Evolutionary conservation across 768 basidiomycete genomes (phyloP).

Genomic region (Ramaria sp.): DNA sequence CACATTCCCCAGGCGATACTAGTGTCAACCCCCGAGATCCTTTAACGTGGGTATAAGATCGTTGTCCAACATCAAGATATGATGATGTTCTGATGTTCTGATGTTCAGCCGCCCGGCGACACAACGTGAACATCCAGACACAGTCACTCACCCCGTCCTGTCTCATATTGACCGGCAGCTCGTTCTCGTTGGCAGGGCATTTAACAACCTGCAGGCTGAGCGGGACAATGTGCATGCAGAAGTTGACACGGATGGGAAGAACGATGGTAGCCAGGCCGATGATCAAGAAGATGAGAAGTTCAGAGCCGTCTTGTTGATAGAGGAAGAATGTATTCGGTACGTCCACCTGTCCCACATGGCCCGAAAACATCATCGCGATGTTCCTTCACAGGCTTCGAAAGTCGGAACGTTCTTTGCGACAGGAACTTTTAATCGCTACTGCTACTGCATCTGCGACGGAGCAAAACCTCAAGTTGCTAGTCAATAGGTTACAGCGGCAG

Average conservation of each 20-base stretch:
- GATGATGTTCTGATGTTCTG: no score
- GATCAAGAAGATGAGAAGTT: neutral
- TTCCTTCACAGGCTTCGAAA: neutral
- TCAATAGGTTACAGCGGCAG: neutral
- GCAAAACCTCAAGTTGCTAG: neutral
- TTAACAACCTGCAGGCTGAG: neutral
- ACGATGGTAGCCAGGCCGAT: neutral
- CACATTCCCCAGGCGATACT: no score
- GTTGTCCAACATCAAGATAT: no score
- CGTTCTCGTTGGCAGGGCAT: no score
- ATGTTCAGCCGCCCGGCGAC: no score
- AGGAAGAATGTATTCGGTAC: conserved; percentile 7
- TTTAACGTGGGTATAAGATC: no score
- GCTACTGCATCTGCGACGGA: conserved; percentile 1
- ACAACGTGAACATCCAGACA: no score
- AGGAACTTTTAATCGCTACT: neutral
- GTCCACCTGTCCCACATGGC: neutral
- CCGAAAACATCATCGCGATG: neutral
- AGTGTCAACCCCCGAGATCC: no score
- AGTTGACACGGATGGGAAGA: neutral
- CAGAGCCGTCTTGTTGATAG: neutral
- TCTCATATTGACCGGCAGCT: no score
- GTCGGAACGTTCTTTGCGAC: conserved; percentile 1
- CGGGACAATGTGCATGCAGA: neutral
- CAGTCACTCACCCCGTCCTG: no score